A percentile compares a stretch with the other conserved stretches of the same genome.
phyloP scores from a whole-genome alignment of 768 basidiomycete genomes.

The Agrocybe pediades region DNA sequence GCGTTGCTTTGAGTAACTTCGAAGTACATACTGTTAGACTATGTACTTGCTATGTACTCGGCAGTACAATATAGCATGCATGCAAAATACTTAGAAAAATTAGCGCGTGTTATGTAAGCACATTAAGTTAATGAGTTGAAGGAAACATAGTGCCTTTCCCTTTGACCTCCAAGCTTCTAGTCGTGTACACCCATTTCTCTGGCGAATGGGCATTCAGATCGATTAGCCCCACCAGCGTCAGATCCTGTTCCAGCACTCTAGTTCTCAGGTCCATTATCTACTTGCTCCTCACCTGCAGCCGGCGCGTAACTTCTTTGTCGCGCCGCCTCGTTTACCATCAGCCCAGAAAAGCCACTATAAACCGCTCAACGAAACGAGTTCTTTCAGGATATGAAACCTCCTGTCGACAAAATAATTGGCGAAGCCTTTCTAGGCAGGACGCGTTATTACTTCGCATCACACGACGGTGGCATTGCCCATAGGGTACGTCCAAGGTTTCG shows the following conservation, averaged over 20 bases:
- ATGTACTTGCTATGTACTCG: too few relatives aligned
- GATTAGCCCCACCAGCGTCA: too few relatives aligned
- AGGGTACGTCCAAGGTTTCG: slow-evolving; percentile 39
- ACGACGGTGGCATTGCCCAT: slow-evolving; percentile 55
- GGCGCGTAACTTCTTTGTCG: slow-evolving; percentile 33
- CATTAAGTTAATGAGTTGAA: slow-evolving; percentile 1
- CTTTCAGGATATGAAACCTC: slow-evolving; percentile 30
- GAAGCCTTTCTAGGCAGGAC: slow-evolving; percentile 43
- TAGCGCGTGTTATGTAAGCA: slow-evolving; percentile 11
- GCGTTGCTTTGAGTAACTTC: too few relatives aligned
- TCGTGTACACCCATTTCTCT: background rate
- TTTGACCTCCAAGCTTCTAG: too few relatives aligned
- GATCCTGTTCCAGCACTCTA: too few relatives aligned
- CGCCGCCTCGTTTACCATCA: slow-evolving; percentile 36
- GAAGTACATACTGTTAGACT: too few relatives aligned
- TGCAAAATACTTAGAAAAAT: background rate
- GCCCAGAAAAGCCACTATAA: slow-evolving; percentile 45
- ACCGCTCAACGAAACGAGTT: slow-evolving; percentile 32
- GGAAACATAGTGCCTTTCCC: too few relatives aligned
- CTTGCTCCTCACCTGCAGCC: slow-evolving; percentile 5
- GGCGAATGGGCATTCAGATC: background rate
- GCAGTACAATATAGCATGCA: too few relatives aligned
- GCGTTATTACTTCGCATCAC: slow-evolving; percentile 65
- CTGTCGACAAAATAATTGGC: slow-evolving; percentile 54
- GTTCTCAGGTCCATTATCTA: slow-evolving; percentile 6